Base-by-base conservation (phyloP, 2,329 filamentous ascomycete species). In the Fusarium coffeatum region DNA sequence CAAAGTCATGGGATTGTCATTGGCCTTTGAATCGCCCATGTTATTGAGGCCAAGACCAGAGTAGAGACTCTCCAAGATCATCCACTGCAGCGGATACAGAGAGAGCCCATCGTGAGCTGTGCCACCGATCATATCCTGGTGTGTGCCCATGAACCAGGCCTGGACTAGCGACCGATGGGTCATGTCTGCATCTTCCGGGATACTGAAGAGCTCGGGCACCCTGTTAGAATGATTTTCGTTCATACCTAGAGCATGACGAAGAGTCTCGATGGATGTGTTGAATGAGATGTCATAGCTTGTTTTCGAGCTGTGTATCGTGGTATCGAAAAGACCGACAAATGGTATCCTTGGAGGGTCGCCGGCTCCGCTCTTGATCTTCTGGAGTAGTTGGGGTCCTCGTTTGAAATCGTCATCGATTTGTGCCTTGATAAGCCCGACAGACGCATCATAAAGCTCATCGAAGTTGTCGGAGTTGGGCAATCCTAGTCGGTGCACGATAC, bases 81-180 rank as follows among this genome's bases (percentile, higher is more conserved):
- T 75, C 73, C 73, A 75, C 25, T 75, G 73, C 0, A 75, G 42
- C 0, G 73, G 69, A 13, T 75, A 75, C 0, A 75, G 53, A 5
- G 73, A 75, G 15, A 75, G 55, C 0, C 73, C 73, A 15, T 75
- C 73, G 15, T 72, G 59, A 11, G 54, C n/a, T 7, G 61, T 65
- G 2, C 73, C 73, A 0, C 73, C 73, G 8, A 69, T 59, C 43
- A 75, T 46, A 18, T 75, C 73, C 10, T 74, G 61, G 6, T 64
- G 71, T 3, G 73, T 74, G 10, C 73, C 73, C 4, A 75, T 27
- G 13, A 75, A 75, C 73, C 73, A 75, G 8, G 72, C 69, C 34
- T 75, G 72, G 10, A 63, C 48, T 8, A 74, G 55, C 2, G 73
- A 75, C 8, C 62, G 50, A 2, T 49, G 51, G 10, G 57, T 46